Evolutionary conservation across 1,284 basidiomycete species (phyloP).

Genomic region (Moesziomyces aphidis): DNA sequence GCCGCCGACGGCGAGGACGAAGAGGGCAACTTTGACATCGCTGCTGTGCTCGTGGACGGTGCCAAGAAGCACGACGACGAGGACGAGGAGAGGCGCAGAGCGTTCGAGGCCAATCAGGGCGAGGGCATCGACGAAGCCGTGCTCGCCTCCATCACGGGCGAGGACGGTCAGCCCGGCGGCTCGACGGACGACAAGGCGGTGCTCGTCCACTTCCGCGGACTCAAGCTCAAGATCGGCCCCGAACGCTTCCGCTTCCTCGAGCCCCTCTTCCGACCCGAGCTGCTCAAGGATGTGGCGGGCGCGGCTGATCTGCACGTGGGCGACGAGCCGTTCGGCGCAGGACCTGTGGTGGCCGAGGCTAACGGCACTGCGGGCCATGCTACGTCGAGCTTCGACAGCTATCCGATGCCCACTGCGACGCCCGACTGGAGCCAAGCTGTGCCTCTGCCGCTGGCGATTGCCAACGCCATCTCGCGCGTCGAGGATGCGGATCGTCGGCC

Average conservation of each 20-base stretch:
- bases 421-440: conserved; percentile 34
- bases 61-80: conserved; percentile 44
- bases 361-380: neutral
- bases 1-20: conserved; percentile 74
- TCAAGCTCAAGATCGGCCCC: conserved; percentile 55
- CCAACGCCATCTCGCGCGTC: conserved; percentile 43
- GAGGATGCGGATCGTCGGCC: conserved; percentile 56
- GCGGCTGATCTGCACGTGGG: conserved; percentile 27
- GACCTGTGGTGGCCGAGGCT: conserved; percentile 20
- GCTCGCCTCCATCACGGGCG: conserved; percentile 44
- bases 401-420: conserved; percentile 14
- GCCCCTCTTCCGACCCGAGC: conserved; percentile 55
- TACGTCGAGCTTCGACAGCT: conserved; percentile 26
- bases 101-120: conserved; percentile 74
- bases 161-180: conserved; percentile 46
- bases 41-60: conserved; percentile 70
- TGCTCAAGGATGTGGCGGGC: conserved; percentile 51
- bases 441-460: conserved; percentile 48
- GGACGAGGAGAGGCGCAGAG: conserved; percentile 74
- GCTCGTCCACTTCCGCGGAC: conserved; percentile 54
- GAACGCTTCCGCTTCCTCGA: conserved; percentile 59
- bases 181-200: conserved; percentile 46
- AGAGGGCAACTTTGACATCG: conserved; percentile 78
- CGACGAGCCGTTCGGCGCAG: conserved; percentile 47
- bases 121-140: conserved; percentile 42